Base-by-base conservation (phyloP, 805 yeast genomes). In the Lachancea waltii region DNA sequence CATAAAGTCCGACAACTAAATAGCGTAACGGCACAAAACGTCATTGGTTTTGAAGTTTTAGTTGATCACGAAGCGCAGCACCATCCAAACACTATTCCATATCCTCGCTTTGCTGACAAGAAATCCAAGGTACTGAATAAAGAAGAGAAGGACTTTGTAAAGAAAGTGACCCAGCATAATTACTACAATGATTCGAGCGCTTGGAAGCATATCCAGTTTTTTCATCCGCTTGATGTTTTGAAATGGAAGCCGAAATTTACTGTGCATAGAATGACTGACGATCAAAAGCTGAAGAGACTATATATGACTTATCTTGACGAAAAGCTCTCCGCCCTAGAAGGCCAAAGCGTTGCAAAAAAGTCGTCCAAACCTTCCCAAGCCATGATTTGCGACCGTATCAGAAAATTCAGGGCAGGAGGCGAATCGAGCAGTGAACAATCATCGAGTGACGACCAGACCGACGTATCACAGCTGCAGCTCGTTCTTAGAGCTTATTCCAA, bases 141-240 rank as follows among this genome's bases (percentile, higher is more conserved):
- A 62, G 47, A 55, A 67, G 22, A 74, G 79, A 20, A 50, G 76
- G 41, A 57, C 61, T 19, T 56, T 77, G 11, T 69, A 77, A 64
- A 55, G 58, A 19, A 56, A 54, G 19, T 26, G 69, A 4, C 49
- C 70, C 43, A 63, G 10, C 39, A 44, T 18, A 31, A 48, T 16
- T 53, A 46, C 30, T 55, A 55, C 33, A 39, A 32, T 7, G 35
- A 43, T 7, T 29, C 39, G 4, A 19, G 24, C 7, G 33, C 35
- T 7, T 50, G 49, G 53, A 50, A 18, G 31, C 47, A 40, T 17
- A 56, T 52, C 19, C 48, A 38, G 31, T 59, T 59, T 44, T 54
- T 51, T 52, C 63, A 38, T 40, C 54, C 46, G 28, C 40, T 23
- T 25, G 54, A 41, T 43, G 52, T 44, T n/a, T 54, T 48, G n/a